Evolutionary conservation across 768 basidiomycete genomes (phyloP).

Genomic region (Wakefieldia striispora): DNA sequence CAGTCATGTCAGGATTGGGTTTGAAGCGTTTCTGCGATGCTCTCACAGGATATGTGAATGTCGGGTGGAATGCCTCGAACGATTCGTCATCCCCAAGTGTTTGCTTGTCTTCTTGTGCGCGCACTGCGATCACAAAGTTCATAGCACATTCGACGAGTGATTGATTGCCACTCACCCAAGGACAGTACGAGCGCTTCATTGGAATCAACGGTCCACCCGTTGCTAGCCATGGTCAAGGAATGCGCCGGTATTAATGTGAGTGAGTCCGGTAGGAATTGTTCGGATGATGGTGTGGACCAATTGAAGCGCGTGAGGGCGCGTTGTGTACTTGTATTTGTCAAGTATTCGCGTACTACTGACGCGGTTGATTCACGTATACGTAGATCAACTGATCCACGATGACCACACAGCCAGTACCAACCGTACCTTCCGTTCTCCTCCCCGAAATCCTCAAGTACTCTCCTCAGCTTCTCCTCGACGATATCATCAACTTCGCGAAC

Average conservation of each 20-base stretch:
- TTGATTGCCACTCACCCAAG: constrained; percentile 48
- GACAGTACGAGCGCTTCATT: constrained; percentile 75
- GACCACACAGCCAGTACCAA: constrained; percentile 25
- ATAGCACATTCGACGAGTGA: neutral
- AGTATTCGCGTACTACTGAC: neutral
- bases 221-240: constrained; percentile 19
- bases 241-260: neutral
- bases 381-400: constrained; percentile 12
- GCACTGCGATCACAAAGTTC: constrained; percentile 44
- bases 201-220: constrained; percentile 76
- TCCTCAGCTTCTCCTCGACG: constrained; percentile 81
- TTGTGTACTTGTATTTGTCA: constrained; percentile 27
- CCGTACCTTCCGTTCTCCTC: constrained; percentile 25
- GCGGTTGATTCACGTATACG: neutral
- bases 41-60: constrained; percentile 91
- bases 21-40: neutral
- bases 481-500: constrained; percentile 81
- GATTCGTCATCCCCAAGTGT: constrained; percentile 53
- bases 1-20: constrained; percentile 3
- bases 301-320: constrained; percentile 27
- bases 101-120: constrained; percentile 65
- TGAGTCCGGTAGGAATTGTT: neutral
- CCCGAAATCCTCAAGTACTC: constrained; percentile 75
- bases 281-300: neutral
- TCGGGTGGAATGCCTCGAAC: constrained; percentile 73